These are phyloP conservation scores for Orbilia oligospora DNA, from an alignment of 2,329 filamentous ascomycete genomes.

Conservation along the genomic window DNA sequence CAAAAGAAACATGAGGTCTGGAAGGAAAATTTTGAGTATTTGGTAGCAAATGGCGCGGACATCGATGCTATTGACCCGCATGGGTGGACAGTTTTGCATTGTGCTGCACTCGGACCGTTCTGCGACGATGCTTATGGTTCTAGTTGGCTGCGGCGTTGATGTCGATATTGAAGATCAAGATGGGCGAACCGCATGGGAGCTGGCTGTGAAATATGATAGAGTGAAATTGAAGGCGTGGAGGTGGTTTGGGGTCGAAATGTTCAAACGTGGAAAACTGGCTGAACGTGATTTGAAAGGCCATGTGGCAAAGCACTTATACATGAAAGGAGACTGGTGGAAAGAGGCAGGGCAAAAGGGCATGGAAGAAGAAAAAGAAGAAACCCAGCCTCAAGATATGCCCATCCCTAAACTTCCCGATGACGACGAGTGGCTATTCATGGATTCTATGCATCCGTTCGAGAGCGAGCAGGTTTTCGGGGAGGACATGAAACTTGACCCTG, in stretches of 20 bases:
- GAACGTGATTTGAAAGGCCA: slow-evolving; percentile 40
- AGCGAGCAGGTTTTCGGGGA: slow-evolving; percentile 54
- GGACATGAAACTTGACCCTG: slow-evolving; percentile 48
- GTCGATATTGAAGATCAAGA: slow-evolving; percentile 30
- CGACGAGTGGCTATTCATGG: slow-evolving; percentile 58
- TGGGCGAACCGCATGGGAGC: slow-evolving; percentile 44
- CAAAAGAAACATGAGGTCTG: slow-evolving; percentile 46
- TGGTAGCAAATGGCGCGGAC: slow-evolving; percentile 35
- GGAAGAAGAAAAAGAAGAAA: not conserved
- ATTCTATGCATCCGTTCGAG: slow-evolving; percentile 53
- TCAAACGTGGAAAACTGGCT: slow-evolving; percentile 32
- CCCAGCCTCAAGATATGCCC: slow-evolving; percentile 3
- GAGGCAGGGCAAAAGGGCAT: not conserved
- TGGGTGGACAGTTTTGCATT: slow-evolving; percentile 48
- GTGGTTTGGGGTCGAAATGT: slow-evolving; percentile 56
- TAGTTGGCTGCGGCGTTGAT: slow-evolving; percentile 33
- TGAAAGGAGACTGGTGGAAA: slow-evolving; percentile 40
- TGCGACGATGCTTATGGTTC: slow-evolving; percentile 49
- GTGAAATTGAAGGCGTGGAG: slow-evolving; percentile 42
- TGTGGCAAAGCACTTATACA: slow-evolving; percentile 36
- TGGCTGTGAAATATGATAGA: slow-evolving; percentile 36
- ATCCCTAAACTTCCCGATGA: slow-evolving; percentile 39
- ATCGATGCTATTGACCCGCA: slow-evolving; percentile 49
- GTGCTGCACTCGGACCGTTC: slow-evolving; percentile 52
- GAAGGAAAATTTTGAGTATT: slow-evolving; percentile 51